Conservation (phyloP, 208 protist genomes). For the Balamuthia mandrillaris region DNA sequence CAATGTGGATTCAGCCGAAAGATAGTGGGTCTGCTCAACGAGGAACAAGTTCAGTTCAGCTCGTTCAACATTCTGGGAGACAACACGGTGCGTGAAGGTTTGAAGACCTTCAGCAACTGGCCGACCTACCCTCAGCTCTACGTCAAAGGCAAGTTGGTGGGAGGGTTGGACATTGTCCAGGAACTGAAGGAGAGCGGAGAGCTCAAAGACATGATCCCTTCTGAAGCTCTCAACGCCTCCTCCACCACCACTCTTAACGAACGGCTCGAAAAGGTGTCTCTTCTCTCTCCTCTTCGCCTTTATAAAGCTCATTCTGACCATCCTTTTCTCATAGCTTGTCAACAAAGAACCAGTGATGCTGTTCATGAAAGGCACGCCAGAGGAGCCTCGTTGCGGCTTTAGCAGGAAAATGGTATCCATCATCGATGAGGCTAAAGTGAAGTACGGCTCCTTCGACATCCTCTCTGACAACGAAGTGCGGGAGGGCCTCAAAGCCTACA, state of each 20-base stretch:
- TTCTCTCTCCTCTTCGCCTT: no score
- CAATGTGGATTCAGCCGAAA: slow-evolving; percentile 39
- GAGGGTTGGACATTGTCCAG: slow-evolving; percentile 75
- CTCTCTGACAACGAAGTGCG: slow-evolving; percentile 37
- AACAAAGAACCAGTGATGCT: slow-evolving; percentile 27
- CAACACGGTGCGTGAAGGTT: neutral
- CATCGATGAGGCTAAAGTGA: neutral
- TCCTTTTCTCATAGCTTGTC: neutral
- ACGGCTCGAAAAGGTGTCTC: no score
- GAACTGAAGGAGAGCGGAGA: slow-evolving; percentile 64
- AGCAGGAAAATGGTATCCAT: neutral
- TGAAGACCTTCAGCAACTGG: slow-evolving; percentile 72
- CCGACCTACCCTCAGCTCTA: slow-evolving; percentile 80
- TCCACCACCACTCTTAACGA: no score
- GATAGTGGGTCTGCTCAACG: slow-evolving; percentile 31
- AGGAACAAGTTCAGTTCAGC: neutral
- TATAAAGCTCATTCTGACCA: no score
- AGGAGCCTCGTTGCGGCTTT: slow-evolving; percentile 21
- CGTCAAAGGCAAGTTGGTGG: slow-evolving; percentile 73
- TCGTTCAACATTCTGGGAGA: neutral
- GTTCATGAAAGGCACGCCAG: slow-evolving; percentile 40
- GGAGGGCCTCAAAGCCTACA: slow-evolving; percentile 60
- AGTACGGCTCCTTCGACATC: slow-evolving; percentile 36
- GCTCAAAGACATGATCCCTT: slow-evolving; percentile 40
- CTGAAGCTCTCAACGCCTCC: no score